Conservation (phyloP, 805 yeast genomes). For the Kazachstania kunashirensis region DNA sequence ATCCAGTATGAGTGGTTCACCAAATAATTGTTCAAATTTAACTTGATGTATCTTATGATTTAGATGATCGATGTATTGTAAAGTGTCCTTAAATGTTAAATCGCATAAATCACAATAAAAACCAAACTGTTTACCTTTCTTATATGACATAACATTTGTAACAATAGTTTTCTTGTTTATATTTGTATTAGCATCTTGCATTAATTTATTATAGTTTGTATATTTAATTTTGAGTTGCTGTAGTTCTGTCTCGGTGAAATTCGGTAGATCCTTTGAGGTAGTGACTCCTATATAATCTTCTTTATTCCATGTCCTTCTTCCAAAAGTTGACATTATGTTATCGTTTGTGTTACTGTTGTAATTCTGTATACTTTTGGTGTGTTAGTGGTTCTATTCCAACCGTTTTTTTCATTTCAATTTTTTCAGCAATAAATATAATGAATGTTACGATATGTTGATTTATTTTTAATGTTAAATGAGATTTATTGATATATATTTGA, state of each 20-base stretch:
- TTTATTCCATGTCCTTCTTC: slow-evolving; percentile 66
- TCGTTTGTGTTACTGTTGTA: too few species aligned
- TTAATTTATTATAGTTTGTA: slow-evolving; percentile 17
- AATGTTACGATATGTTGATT: too few species aligned
- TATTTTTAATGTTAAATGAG: too few species aligned
- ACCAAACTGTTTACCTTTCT: slow-evolving; percentile 59
- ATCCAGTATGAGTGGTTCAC: slow-evolving; percentile 24
- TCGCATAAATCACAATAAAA: slow-evolving; percentile 78
- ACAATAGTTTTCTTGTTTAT: slow-evolving; percentile 29
- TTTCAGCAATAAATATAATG: too few species aligned
- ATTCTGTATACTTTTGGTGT: too few species aligned
- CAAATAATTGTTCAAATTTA: slow-evolving; percentile 31
- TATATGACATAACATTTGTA: slow-evolving; percentile 26
- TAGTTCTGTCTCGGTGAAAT: slow-evolving; percentile 11
- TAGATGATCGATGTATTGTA: slow-evolving; percentile 75
- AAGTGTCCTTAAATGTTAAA: slow-evolving; percentile 70
- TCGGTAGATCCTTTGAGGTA: slow-evolving; percentile 26
- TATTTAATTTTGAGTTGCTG: slow-evolving; percentile 13
- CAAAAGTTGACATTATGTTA: slow-evolving; percentile 31
- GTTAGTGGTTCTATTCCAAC: too few species aligned
- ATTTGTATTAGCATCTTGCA: slow-evolving; percentile 21
- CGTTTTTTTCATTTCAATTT: too few species aligned
- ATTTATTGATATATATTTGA: too few species aligned
- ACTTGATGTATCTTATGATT: slow-evolving; percentile 60
- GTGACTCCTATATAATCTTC: slow-evolving; percentile 42